phyloP scores from a whole-genome alignment of 2,329 filamentous ascomycete species.

The Coleophoma cylindrospora region DNA sequence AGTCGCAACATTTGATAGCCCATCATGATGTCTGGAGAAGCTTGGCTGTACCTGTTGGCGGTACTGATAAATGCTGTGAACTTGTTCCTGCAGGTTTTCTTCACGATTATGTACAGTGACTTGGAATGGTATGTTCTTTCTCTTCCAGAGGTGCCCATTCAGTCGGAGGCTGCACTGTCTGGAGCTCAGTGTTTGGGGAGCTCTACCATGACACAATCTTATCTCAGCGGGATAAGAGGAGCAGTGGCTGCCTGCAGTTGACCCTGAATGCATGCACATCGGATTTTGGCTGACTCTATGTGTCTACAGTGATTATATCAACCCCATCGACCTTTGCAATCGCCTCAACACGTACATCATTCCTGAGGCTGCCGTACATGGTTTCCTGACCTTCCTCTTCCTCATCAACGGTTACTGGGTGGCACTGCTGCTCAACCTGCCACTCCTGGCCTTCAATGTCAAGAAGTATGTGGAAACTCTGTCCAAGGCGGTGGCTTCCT shows the following conservation, averaged over 20 bases:
- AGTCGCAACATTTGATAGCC: constrained; percentile 9
- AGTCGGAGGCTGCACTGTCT: background rate
- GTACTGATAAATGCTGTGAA: constrained; percentile 99
- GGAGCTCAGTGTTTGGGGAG: background rate
- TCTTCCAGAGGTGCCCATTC: background rate
- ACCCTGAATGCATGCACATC: too few relatives aligned
- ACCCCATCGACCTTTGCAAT: constrained; percentile 99
- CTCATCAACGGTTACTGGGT: constrained; percentile 99
- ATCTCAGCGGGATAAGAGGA: background rate
- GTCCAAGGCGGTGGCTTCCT: background rate
- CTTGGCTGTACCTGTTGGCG: constrained; percentile 95
- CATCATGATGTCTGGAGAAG: constrained; percentile 85
- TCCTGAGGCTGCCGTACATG: constrained; percentile 95
- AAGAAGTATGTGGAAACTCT: constrained; percentile 77
- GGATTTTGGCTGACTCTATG: constrained; percentile 21
- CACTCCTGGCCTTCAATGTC: constrained; percentile 85
- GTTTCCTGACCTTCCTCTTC: constrained; percentile 91
- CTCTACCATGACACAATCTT: background rate
- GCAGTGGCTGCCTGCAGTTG: background rate
- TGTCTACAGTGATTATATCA: constrained; percentile 86
- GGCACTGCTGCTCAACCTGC: constrained; percentile 85
- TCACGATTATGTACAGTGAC: constrained; percentile 99
- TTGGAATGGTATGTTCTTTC: constrained; percentile 83
- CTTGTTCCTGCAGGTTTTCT: constrained; percentile 99
- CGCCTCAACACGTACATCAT: constrained; percentile 99